phyloP scores from a whole-genome alignment of 352 stramenopile species.

The Phytophthora uliginosa region DNA sequence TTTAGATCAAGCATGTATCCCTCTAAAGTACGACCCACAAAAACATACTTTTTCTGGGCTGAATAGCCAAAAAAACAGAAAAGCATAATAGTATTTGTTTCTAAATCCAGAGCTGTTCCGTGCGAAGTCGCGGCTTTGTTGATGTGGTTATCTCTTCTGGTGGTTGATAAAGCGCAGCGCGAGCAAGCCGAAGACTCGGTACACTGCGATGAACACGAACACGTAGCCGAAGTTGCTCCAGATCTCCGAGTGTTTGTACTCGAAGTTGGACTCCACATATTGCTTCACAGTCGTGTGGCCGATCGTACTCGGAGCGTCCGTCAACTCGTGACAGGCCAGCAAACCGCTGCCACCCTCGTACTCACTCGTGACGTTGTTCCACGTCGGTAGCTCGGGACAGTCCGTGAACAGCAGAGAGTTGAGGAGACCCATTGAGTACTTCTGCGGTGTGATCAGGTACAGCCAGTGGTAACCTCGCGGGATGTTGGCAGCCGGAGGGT shows the following conservation, averaged over 20 bases:
- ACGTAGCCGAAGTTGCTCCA: slow-evolving; percentile 38
- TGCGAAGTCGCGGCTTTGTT: too few species aligned
- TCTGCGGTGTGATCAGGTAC: slow-evolving; percentile 51
- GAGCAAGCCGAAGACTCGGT: slow-evolving; percentile 37
- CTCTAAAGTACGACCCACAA: too few species aligned
- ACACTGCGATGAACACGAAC: slow-evolving; percentile 40
- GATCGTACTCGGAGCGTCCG: slow-evolving; percentile 20
- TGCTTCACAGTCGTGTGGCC: slow-evolving; percentile 30
- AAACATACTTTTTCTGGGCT: too few species aligned
- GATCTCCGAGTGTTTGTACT: slow-evolving; percentile 47
- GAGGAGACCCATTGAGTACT: slow-evolving; percentile 40
- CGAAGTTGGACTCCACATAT: slow-evolving; percentile 35
- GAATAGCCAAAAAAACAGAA: too few species aligned
- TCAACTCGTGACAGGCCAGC: slow-evolving; percentile 25
- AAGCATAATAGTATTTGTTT: too few species aligned
- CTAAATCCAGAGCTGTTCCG: too few species aligned
- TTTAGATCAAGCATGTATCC: too few species aligned
- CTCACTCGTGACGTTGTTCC: slow-evolving; percentile 18
- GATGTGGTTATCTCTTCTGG: slow-evolving; percentile 43
- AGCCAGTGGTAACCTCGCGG: slow-evolving; percentile 52
- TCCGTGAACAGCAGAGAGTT: slow-evolving; percentile 43
- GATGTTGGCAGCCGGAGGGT: slow-evolving; percentile 42
- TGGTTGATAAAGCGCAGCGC: slow-evolving; percentile 56
- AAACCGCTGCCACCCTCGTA: slow-evolving; percentile 27
- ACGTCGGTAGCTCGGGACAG: slow-evolving; percentile 35